A percentile compares a stretch with the other conserved stretches of the same genome.
Evolutionary conservation across 805 yeast species (phyloP).

Genomic region (Alloascoidea hylecoeti): DNA sequence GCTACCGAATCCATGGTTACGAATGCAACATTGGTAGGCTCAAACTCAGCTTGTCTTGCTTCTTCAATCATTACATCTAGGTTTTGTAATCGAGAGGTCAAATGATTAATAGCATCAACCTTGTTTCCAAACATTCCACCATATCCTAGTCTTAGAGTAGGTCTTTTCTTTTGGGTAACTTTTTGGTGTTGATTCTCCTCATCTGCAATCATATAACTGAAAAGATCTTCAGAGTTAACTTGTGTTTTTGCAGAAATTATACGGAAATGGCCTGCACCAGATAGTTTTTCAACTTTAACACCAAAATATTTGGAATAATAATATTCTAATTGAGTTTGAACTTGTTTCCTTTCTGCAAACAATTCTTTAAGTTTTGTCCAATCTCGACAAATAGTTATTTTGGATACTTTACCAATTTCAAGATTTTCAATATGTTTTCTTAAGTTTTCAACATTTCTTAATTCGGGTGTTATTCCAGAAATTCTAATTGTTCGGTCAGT

Average conservation of each 20-base stretch:
- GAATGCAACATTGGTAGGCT: slow-evolving; percentile 84
- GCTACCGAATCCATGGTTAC: slow-evolving; percentile 93
- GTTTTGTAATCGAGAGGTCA: slow-evolving; percentile 49
- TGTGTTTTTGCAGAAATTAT: background rate
- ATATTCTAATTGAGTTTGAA: slow-evolving; percentile 47
- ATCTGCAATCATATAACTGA: slow-evolving; percentile 2
- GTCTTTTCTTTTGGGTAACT: slow-evolving; percentile 45
- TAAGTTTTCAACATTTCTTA: slow-evolving; percentile 58
- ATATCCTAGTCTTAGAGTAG: slow-evolving; percentile 43
- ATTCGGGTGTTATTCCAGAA: slow-evolving; percentile 77
- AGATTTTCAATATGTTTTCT: slow-evolving; percentile 64
- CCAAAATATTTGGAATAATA: slow-evolving; percentile 62
- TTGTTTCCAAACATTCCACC: slow-evolving; percentile 50
- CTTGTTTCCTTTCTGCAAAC: slow-evolving; percentile 38
- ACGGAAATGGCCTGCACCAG: background rate
- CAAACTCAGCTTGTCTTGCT: slow-evolving; percentile 55
- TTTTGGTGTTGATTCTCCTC: background rate
- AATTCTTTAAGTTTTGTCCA: slow-evolving; percentile 67
- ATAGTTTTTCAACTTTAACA: slow-evolving; percentile 8
- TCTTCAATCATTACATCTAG: slow-evolving; percentile 56
- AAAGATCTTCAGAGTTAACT: slow-evolving; percentile 1
- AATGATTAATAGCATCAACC: slow-evolving; percentile 74
- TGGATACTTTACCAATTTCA: slow-evolving; percentile 67
- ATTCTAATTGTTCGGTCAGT: slow-evolving; percentile 85
- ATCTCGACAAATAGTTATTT: slow-evolving; percentile 71